phyloP scores from a whole-genome alignment of 140 eudicot species.

The Oenanthe javanica region DNA sequence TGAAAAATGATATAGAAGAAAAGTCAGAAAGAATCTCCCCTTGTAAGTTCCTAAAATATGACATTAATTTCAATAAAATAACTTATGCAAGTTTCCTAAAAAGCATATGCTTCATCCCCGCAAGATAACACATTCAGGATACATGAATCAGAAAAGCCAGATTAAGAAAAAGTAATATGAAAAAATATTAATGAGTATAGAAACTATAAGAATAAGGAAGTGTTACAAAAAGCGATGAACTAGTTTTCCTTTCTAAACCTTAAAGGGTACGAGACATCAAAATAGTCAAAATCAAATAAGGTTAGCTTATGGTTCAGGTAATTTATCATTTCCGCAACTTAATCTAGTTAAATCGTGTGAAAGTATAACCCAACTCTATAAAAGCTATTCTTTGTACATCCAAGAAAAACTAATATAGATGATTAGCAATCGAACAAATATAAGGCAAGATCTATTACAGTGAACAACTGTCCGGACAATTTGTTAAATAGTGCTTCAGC shows the following conservation, averaged over 20 bases:
- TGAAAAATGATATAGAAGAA: not conserved
- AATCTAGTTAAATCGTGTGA: conserved; percentile 30
- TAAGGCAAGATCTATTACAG: too few species aligned
- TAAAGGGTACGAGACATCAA: not conserved
- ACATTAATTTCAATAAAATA: not conserved
- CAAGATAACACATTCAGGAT: not conserved
- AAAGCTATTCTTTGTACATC: too few species aligned
- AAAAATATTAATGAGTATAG: not conserved
- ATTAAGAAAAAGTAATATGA: not conserved
- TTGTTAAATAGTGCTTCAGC: too few species aligned
- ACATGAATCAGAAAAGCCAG: not conserved
- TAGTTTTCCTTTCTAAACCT: not conserved
- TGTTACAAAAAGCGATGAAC: not conserved
- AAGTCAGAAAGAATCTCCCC: not conserved
- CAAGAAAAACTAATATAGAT: too few species aligned
- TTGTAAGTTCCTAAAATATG: not conserved
- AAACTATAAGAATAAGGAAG: not conserved
- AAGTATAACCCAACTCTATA: conserved; percentile 17
- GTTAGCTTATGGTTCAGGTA: not conserved
- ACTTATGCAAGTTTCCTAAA: not conserved
- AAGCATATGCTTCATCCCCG: not conserved
- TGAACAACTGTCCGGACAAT: too few species aligned
- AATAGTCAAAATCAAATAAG: not conserved
- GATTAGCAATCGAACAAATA: too few species aligned
- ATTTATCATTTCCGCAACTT: conserved; percentile 2